A percentile compares a stretch with the other conserved stretches of the same genome.
These are phyloP conservation scores for Pugionium dolabratum DNA, from an alignment of 345 rosid genomes.

Conservation along the genomic window DNA sequence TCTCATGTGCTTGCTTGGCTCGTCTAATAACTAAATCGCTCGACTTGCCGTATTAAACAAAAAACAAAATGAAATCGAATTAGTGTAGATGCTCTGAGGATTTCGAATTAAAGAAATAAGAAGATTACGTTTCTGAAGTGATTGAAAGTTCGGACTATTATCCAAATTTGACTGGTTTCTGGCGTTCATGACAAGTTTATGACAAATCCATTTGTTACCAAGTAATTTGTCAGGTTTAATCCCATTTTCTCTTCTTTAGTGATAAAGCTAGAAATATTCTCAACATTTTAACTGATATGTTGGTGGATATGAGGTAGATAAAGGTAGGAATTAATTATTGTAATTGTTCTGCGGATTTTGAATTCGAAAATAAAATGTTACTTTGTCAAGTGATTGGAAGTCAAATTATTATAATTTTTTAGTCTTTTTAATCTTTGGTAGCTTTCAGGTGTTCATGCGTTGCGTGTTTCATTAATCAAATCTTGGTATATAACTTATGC, in stretches of 20 bases:
- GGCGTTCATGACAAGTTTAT: too few species aligned
- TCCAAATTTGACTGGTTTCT: too few species aligned
- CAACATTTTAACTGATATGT: not conserved
- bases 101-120: too few species aligned
- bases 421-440: not conserved
- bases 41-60: too few species aligned
- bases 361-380: not conserved
- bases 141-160: too few species aligned
- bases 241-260: too few species aligned
- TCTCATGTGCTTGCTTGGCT: not conserved
- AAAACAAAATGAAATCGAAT: too few species aligned
- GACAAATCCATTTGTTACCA: not conserved
- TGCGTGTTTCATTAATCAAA: not conserved
- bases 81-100: too few species aligned
- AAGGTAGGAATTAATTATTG: not conserved
- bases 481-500: not conserved
- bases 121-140: too few species aligned
- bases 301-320: not conserved
- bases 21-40: not conserved
- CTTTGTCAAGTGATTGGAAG: not conserved
- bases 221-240: too few species aligned
- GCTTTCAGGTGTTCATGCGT: too few species aligned
- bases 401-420: not conserved
- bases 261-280: too few species aligned
- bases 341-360: not conserved